Conservation (phyloP, 805 yeast species). For the Kurtzmaniella cleridarum region DNA sequence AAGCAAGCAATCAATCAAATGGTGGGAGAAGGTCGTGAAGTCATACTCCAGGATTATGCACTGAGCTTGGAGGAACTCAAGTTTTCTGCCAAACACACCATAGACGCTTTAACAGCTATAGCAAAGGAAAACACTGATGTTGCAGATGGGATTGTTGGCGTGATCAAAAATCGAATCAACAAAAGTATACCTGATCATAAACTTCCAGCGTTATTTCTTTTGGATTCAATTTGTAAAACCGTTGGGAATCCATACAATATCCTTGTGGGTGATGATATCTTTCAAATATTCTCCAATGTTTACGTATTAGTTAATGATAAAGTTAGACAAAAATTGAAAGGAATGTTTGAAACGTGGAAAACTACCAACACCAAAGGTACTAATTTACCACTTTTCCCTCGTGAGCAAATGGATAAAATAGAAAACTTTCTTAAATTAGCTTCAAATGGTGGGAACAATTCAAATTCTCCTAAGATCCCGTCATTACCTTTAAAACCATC, state of each 20-base stretch:
- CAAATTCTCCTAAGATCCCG: constrained; percentile 4
- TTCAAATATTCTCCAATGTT: constrained; percentile 65
- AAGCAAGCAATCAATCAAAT: background rate
- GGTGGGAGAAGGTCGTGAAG: background rate
- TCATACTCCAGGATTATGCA: constrained; percentile 51
- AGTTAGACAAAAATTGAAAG: constrained; percentile 68
- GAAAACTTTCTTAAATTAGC: constrained; percentile 57
- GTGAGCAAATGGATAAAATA: constrained; percentile 61
- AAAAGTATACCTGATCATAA: constrained; percentile 80
- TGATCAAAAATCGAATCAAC: constrained; percentile 68
- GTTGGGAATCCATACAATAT: constrained; percentile 88
- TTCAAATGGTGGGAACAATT: constrained; percentile 12
- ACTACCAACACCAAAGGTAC: constrained; percentile 51
- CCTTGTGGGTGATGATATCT: constrained; percentile 64
- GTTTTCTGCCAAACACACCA: constrained; percentile 85
- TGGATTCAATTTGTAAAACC: constrained; percentile 89
- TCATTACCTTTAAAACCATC: constrained; percentile 1
- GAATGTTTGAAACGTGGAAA: constrained; percentile 87
- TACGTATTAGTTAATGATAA: constrained; percentile 75
- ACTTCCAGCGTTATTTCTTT: constrained; percentile 72
- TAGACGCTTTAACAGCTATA: constrained; percentile 73
- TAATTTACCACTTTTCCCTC: constrained; percentile 68
- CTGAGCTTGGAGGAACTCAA: constrained; percentile 72
- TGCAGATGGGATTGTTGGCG: constrained; percentile 73
- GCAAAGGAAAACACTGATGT: constrained; percentile 80